phyloP scores from a whole-genome alignment of 805 yeast genomes.

The Tetrapisispora phaffii region DNA sequence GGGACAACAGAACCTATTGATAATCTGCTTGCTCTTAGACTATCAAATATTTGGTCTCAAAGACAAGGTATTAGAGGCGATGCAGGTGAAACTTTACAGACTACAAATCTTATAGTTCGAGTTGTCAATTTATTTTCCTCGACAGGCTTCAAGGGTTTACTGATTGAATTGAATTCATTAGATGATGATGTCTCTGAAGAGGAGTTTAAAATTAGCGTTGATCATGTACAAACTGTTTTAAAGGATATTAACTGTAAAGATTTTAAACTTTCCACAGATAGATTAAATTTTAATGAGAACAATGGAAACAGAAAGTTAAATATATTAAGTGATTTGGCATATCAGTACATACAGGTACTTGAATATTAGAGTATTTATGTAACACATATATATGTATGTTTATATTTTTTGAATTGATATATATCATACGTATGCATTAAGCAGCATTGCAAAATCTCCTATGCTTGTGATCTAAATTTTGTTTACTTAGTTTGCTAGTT shows the following conservation, averaged over 20 bases:
- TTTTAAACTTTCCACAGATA: constrained; percentile 11
- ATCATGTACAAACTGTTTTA: constrained; percentile 11
- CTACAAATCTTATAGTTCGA: constrained; percentile 16
- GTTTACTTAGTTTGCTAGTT: constrained; percentile 20
- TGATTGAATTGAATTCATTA: constrained; percentile 17
- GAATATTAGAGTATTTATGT: constrained; percentile 8
- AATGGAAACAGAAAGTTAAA: constrained; percentile 8
- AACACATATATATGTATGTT: background rate
- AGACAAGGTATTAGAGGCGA: constrained; percentile 27
- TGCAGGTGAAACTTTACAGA: constrained; percentile 24
- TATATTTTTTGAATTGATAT: background rate
- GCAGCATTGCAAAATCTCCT: background rate
- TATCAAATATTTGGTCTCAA: constrained; percentile 27
- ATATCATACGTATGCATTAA: background rate
- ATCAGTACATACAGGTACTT: constrained; percentile 24
- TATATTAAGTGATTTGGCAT: constrained; percentile 19
- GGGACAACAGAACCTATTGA: constrained; percentile 23
- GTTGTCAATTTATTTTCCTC: constrained; percentile 25
- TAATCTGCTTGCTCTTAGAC: constrained; percentile 14
- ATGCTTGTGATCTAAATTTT: background rate
- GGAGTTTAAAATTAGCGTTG: constrained; percentile 12
- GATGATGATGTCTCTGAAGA: constrained; percentile 7
- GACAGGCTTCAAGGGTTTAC: constrained; percentile 27
- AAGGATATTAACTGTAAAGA: constrained; percentile 15
- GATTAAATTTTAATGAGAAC: constrained; percentile 4